A percentile compares a stretch with the other conserved stretches of the same genome.
These are phyloP conservation scores for Letharia columbiana DNA, from an alignment of 495 filamentous ascomycete species.

Conservation along the genomic window DNA sequence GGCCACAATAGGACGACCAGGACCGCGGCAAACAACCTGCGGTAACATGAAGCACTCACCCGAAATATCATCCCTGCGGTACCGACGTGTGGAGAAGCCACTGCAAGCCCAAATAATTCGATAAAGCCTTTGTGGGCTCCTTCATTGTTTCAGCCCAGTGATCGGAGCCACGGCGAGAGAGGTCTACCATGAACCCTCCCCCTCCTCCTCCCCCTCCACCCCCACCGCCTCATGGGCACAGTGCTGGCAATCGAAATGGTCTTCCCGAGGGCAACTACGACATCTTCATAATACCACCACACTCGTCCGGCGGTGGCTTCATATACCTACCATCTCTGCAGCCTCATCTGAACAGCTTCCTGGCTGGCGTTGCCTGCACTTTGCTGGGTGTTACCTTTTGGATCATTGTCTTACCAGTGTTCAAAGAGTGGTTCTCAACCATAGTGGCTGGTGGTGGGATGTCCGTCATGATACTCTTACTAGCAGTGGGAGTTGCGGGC, in stretches of 20 bases:
- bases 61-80: slow-evolving; percentile 18
- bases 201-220: slow-evolving; percentile 50
- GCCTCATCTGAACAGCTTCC: slow-evolving; percentile 81
- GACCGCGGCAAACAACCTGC: slow-evolving; percentile 15
- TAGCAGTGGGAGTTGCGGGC: slow-evolving; percentile 62
- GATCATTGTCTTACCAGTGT: slow-evolving; percentile 57
- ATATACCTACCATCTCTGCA: slow-evolving; percentile 85
- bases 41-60: slow-evolving; percentile 27
- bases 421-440: slow-evolving; percentile 58
- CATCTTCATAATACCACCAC: slow-evolving; percentile 94
- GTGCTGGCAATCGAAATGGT: slow-evolving; percentile 50
- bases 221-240: slow-evolving; percentile 62
- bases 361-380: slow-evolving; percentile 70
- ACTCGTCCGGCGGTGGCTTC: slow-evolving; percentile 83
- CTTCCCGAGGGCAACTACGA: slow-evolving; percentile 83
- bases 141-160: neutral
- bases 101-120: slow-evolving; percentile 3
- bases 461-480: slow-evolving; percentile 51
- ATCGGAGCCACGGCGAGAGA: neutral
- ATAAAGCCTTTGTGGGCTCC: slow-evolving; percentile 7
- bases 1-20: neutral
- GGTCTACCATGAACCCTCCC: slow-evolving; percentile 35
- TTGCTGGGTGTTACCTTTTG: slow-evolving; percentile 58
- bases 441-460: slow-evolving; percentile 53
- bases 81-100: slow-evolving; percentile 16